Evolutionary conservation across 169 alveolate genomes (phyloP).

Genomic region (Plasmodium coatneyi): DNA sequence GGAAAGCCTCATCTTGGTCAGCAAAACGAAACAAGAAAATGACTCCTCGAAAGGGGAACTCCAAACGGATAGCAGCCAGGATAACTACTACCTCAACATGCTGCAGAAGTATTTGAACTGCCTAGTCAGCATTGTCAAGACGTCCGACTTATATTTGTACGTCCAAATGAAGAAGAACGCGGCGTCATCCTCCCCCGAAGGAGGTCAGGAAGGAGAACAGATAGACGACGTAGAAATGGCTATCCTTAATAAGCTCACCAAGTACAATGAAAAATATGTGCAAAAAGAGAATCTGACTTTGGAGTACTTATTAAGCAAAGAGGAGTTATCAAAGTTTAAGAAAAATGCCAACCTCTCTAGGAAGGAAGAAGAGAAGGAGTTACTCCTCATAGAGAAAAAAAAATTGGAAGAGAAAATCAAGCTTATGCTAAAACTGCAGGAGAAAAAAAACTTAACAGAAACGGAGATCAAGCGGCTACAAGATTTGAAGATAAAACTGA

Average conservation of each 20-base stretch:
- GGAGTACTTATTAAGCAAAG: slow-evolving; percentile 57
- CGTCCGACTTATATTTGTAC: slow-evolving; percentile 39
- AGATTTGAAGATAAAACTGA: slow-evolving; percentile 39
- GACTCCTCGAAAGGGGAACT: background rate
- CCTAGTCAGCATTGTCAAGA: background rate
- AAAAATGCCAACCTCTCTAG: background rate
- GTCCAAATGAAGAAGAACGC: slow-evolving; percentile 21
- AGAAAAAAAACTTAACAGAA: slow-evolving; percentile 43
- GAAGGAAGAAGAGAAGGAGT: slow-evolving; percentile 63
- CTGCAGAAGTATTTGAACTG: slow-evolving; percentile 22
- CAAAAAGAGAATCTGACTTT: slow-evolving; percentile 41
- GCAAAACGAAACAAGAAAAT: slow-evolving; percentile 22
- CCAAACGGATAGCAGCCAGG: background rate
- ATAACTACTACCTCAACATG: slow-evolving; percentile 3
- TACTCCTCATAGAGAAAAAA: slow-evolving; percentile 64
- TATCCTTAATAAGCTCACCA: slow-evolving; percentile 47
- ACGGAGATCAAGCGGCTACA: slow-evolving; percentile 59
- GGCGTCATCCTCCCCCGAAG: background rate
- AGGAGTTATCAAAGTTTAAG: slow-evolving; percentile 22
- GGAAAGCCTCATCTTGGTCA: slow-evolving; percentile 37
- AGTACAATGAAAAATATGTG: slow-evolving; percentile 53
- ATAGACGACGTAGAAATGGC: slow-evolving; percentile 29
- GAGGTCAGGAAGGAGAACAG: background rate
- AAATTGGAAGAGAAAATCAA: slow-evolving; percentile 67
- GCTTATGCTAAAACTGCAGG: slow-evolving; percentile 5